Percentiles rank a stretch among this genome's conserved stretches.
These are phyloP conservation scores for Helicocarpus griseus DNA, from an alignment of 2,329 filamentous ascomycete genomes.

Conservation along the genomic window DNA sequence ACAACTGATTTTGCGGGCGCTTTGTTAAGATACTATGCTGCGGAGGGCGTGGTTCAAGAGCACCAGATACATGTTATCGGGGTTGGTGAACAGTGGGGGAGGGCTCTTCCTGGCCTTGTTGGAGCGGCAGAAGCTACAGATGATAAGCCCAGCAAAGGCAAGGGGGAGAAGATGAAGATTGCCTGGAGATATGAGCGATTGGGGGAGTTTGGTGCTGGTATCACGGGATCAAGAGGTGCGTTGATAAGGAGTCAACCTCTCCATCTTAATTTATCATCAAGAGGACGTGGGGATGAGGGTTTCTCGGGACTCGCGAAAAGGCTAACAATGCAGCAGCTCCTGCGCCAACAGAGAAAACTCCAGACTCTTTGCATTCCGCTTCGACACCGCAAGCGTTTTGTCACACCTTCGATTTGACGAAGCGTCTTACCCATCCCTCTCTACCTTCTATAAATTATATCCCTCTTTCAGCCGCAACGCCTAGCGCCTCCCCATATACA, in stretches of 20 bases:
- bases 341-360: slow-evolving; percentile 31
- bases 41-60: slow-evolving; percentile 84
- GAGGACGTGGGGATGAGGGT: neutral
- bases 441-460: slow-evolving; percentile 45
- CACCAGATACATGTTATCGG: slow-evolving; percentile 83
- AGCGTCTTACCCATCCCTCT: slow-evolving; percentile 50
- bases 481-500: slow-evolving; percentile 47
- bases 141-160: slow-evolving; percentile 31
- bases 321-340: slow-evolving; percentile 20
- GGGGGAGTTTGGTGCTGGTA: slow-evolving; percentile 55
- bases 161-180: slow-evolving; percentile 87
- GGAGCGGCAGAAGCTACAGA: slow-evolving; percentile 39
- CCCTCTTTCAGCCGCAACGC: slow-evolving; percentile 29
- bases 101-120: slow-evolving; percentile 69
- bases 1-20: slow-evolving; percentile 90
- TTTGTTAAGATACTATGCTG: slow-evolving; percentile 78
- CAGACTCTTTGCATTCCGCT: slow-evolving; percentile 24
- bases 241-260: neutral
- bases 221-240: slow-evolving; percentile 51
- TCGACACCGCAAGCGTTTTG: slow-evolving; percentile 46
- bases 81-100: slow-evolving; percentile 66
- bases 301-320: neutral
- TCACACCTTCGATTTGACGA: slow-evolving; percentile 63
- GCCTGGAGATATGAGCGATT: slow-evolving; percentile 93
- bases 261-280: neutral